Conservation (phyloP, 768 basidiomycete species). For the Russula lepida region DNA sequence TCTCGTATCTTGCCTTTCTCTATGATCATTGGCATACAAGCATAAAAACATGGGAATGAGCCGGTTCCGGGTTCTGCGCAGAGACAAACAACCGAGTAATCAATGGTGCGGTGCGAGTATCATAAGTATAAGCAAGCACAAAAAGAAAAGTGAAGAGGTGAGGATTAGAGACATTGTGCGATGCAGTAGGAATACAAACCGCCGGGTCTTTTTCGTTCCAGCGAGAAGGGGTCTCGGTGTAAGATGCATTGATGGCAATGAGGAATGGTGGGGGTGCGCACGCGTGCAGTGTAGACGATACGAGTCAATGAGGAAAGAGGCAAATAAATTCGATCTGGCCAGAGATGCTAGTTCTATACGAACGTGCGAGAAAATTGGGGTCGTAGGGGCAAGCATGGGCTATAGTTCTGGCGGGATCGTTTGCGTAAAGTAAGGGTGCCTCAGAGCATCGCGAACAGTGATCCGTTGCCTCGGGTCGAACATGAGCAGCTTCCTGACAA, state of each 20-base stretch:
- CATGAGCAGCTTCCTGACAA: conserved; percentile 77
- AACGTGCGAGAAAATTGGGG: conserved; percentile 8
- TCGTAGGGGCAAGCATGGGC: conserved; percentile 20
- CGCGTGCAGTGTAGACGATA: conserved; percentile 8
- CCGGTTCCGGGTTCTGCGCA: conserved; percentile 12
- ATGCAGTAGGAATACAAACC: conserved; percentile 18
- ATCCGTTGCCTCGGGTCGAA: conserved; percentile 89
- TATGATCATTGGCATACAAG: conserved; percentile 16
- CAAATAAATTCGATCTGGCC: conserved; percentile 11
- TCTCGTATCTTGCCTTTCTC: conserved; percentile 14
- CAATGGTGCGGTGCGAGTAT: conserved; percentile 12
- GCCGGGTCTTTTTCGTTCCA: conserved; percentile 16
- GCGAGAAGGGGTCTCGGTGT: conserved; percentile 13
- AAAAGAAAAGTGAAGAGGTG: conserved; percentile 8
- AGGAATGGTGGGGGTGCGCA: background rate
- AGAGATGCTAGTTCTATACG: conserved; percentile 14
- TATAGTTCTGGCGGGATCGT: conserved; percentile 62
- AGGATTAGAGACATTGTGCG: conserved; percentile 15
- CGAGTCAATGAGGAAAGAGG: background rate
- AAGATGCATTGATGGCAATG: conserved; percentile 15
- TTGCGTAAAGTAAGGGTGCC: conserved; percentile 77
- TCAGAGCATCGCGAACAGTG: conserved; percentile 78
- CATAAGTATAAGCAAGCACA: conserved; percentile 21
- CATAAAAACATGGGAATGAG: conserved; percentile 14
- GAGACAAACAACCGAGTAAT: conserved; percentile 15